phyloP scores from a whole-genome alignment of 768 basidiomycete species.

The Rhodotorula paludigena region DNA sequence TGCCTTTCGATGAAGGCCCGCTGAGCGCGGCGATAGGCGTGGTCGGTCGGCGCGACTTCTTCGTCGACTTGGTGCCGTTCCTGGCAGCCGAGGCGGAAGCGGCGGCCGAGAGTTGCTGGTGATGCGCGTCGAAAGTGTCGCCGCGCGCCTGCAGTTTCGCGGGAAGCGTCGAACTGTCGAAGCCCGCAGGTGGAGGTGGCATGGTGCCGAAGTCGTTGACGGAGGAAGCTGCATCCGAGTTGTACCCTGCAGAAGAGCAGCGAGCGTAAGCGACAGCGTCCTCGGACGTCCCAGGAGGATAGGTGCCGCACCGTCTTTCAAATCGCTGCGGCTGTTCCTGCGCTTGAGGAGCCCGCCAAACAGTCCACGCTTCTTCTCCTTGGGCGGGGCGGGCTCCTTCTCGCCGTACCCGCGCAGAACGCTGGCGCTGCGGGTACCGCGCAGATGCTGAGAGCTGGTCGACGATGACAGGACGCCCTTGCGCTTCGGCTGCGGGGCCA shows the following conservation, averaged over 20 bases:
- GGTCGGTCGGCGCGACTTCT: slow-evolving; percentile 14
- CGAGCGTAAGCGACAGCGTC: no score
- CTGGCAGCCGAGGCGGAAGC: no score
- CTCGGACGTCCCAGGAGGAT: not conserved
- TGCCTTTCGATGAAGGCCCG: not conserved
- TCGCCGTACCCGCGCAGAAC: slow-evolving; percentile 11
- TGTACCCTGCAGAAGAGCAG: slow-evolving; percentile 2
- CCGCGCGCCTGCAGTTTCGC: slow-evolving; percentile 39
- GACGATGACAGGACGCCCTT: slow-evolving; percentile 1
- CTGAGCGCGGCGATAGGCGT: slow-evolving; percentile 7
- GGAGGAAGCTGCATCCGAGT: slow-evolving; percentile 6
- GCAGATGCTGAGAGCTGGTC: not conserved
- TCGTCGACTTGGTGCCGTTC: not conserved
- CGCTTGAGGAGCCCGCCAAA: slow-evolving; percentile 31
- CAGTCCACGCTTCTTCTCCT: slow-evolving; percentile 26
- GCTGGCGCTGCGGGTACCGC: slow-evolving; percentile 16
- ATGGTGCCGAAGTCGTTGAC: not conserved
- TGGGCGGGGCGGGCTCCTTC: not conserved
- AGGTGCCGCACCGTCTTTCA: not conserved
- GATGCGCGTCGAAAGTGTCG: slow-evolving; percentile 24
- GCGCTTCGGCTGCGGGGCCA: slow-evolving; percentile 1
- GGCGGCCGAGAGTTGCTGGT: no score
- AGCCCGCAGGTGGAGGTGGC: slow-evolving; percentile 4
- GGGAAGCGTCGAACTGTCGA: slow-evolving; percentile 23
- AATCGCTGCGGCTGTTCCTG: slow-evolving; percentile 9